Base-by-base conservation (phyloP, 768 basidiomycete genomes). In the Collybia sordida region DNA sequence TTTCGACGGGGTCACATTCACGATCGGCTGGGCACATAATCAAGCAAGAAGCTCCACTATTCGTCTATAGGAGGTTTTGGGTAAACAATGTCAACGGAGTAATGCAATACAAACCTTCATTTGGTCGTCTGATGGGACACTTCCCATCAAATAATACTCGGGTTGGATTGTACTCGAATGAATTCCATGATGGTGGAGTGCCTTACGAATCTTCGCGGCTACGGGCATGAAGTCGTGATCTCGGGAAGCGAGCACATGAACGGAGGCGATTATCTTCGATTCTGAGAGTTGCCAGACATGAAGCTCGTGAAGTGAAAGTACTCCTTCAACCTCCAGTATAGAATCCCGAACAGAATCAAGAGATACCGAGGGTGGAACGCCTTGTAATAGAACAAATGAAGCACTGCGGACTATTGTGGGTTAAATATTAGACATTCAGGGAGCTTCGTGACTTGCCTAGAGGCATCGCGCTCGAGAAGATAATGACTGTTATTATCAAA, bases 261-360 rank as follows among this genome's bases (percentile, higher is more conserved):
- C 96, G 1, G 91, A 95, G 8, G 95, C 95, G 37, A 99, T 88
- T 47, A 94, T 84, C 65, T 97, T 98, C 49, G 81, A 84, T 70
- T 99, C 97, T 8, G 93, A 95, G 42, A 99, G 80, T 61, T 96
- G 93, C 97, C 97, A 99, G 46, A 98, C 83, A 69, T 99, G 97
- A 22, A 99, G 78, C 63, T 98, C 93, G 60, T 98, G 97, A 23
- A 98, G 59, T 19, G 89, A 90, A 45, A 86, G 69, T 22, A 95
- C 97, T 42, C 97, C 96, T 3, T 88, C 79, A 21, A 98, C 89
- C 3, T 72, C 72, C 12, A 89, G 74, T 49, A 99, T 96, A 4
- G 88, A 83, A n/a, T 74, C 69, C 40, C 88, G 83, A 17, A 98
- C 88, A 56, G 86, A 83, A n/a, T 96, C 93, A 18, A 98, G 76